A percentile compares a stretch with the other conserved stretches of the same genome.
phyloP scores from a whole-genome alignment of 106 monocot genomes.

The Dendrobium officinale region DNA sequence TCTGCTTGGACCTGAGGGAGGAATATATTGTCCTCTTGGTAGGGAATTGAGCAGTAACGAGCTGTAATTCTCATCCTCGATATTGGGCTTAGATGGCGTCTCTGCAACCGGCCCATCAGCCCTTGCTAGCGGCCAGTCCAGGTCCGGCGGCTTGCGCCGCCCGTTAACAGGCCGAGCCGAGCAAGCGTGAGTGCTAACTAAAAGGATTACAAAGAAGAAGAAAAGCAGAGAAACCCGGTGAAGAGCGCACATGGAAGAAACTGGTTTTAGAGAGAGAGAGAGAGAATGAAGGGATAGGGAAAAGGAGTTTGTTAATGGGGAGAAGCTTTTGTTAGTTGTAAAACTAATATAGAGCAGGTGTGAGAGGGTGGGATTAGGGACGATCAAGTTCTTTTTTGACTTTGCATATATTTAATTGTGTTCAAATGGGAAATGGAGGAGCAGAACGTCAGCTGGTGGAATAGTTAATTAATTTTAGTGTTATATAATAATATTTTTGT shows the following conservation, averaged over 20 bases:
- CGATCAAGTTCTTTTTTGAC: background rate
- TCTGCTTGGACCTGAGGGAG: slow-evolving; percentile 2
- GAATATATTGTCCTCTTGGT: background rate
- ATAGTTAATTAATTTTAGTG: background rate
- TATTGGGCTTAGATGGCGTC: background rate
- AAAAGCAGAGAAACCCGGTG: background rate
- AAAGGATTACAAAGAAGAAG: background rate
- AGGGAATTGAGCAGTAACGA: background rate
- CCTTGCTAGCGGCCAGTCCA: background rate
- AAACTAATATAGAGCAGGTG: slow-evolving; percentile 1
- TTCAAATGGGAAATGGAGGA: background rate
- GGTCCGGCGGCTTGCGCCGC: background rate
- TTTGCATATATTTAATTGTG: background rate
- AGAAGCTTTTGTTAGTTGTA: background rate
- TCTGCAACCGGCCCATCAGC: background rate
- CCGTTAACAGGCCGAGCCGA: background rate
- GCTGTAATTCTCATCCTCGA: background rate
- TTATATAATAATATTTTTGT: background rate
- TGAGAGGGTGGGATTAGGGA: background rate
- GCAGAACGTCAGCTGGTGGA: background rate
- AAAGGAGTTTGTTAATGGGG: background rate
- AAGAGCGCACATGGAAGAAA: slow-evolving; percentile 3
- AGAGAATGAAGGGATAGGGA: background rate
- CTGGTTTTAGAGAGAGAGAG: background rate
- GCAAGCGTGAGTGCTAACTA: background rate